A percentile compares a stretch with the other conserved stretches of the same genome.
phyloP scores from a whole-genome alignment of 495 filamentous ascomycete species.

The Neurospora sp. region DNA sequence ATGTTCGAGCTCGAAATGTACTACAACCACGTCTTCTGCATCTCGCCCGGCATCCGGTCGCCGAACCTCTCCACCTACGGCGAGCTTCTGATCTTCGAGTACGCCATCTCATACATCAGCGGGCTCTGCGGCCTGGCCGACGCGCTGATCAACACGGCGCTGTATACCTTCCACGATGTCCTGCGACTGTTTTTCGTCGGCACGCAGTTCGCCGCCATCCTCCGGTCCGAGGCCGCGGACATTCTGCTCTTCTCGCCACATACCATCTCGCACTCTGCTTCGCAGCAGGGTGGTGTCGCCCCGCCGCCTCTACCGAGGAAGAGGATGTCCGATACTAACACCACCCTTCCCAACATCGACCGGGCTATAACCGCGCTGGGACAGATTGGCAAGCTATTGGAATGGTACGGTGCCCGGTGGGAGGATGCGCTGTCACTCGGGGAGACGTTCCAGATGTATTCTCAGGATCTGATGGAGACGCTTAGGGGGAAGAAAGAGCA shows the following conservation, averaged over 20 bases:
- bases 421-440: slow-evolving; percentile 32
- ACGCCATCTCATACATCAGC: slow-evolving; percentile 62
- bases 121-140: slow-evolving; percentile 46
- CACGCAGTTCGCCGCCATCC: slow-evolving; percentile 56
- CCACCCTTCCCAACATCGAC: slow-evolving; percentile 29
- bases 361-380: slow-evolving; percentile 36
- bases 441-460: slow-evolving; percentile 33
- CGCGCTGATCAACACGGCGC: slow-evolving; percentile 37
- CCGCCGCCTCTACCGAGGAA: slow-evolving; percentile 28
- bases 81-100: slow-evolving; percentile 69
- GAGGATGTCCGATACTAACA: slow-evolving; percentile 11
- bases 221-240: slow-evolving; percentile 43
- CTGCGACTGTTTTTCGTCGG: slow-evolving; percentile 63
- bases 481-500: slow-evolving; percentile 18
- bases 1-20: slow-evolving; percentile 72
- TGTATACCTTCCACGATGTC: slow-evolving; percentile 66
- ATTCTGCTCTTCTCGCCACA: slow-evolving; percentile 27
- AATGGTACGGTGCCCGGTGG: slow-evolving; percentile 42
- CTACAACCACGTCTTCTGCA: slow-evolving; percentile 74
- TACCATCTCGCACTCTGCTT: slow-evolving; percentile 16
- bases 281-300: slow-evolving; percentile 13
- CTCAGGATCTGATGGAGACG: slow-evolving; percentile 22
- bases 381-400: slow-evolving; percentile 31
- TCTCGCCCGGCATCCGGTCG: slow-evolving; percentile 63
- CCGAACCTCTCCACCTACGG: slow-evolving; percentile 55